Conservation (phyloP, 73 alveolate species). For the Stentor roeselii region DNA sequence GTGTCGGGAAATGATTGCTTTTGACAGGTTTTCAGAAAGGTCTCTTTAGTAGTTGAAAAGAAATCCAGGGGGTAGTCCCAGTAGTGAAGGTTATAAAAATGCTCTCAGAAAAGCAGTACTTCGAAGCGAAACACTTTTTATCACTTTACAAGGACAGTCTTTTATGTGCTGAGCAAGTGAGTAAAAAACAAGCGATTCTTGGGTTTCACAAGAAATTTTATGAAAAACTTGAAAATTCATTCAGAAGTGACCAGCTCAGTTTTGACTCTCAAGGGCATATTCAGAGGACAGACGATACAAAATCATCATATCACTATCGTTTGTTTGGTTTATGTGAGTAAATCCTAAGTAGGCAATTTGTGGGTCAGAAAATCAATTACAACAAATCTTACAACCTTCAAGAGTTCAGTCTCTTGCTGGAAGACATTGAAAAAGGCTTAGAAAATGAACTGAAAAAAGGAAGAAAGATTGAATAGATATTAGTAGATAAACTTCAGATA, state of each 20-base stretch:
- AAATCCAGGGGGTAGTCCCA: no score
- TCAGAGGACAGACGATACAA: neutral
- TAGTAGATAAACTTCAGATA: no score
- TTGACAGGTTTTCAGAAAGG: no score
- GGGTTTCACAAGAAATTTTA: neutral
- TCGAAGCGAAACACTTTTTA: slow-evolving; percentile 8
- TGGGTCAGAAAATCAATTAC: neutral
- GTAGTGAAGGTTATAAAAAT: no score
- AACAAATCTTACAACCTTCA: no score
- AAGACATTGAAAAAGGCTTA: no score
- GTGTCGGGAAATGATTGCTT: no score
- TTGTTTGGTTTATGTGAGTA: neutral
- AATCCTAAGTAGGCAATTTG: neutral
- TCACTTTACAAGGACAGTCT: neutral
- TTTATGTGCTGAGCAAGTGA: neutral
- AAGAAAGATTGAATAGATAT: no score
- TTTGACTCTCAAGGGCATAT: neutral
- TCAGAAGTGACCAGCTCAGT: neutral
- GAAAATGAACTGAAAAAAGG: no score
- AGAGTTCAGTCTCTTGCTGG: no score
- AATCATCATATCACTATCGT: neutral
- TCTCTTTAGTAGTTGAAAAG: no score
- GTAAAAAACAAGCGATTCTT: neutral
- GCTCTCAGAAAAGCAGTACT: slow-evolving; percentile 13
- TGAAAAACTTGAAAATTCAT: neutral